These are phyloP conservation scores for Ascochyta viciae-villosae DNA, from an alignment of 2,329 filamentous ascomycete genomes.

Conservation along the genomic window DNA sequence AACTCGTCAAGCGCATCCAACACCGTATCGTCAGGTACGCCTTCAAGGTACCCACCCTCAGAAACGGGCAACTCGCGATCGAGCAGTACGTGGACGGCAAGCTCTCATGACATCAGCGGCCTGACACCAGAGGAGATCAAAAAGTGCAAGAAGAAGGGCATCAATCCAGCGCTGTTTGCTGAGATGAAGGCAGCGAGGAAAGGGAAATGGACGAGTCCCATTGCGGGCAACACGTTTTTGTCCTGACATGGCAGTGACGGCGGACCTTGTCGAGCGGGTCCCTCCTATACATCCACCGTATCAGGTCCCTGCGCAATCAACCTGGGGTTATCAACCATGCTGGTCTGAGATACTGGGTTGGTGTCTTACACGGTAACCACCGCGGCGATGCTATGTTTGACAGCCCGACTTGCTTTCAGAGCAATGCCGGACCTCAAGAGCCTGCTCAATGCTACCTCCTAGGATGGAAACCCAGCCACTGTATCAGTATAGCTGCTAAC, in stretches of 20 bases:
- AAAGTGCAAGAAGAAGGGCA: slow-evolving; percentile 56
- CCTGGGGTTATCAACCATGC: not conserved
- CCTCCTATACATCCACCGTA: not conserved
- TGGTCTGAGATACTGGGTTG: not conserved
- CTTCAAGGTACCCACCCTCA: slow-evolving; percentile 18
- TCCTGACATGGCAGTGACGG: slow-evolving; percentile 1
- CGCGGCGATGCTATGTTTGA: not conserved
- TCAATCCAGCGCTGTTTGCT: slow-evolving; percentile 55
- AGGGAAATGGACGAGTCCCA: slow-evolving; percentile 47
- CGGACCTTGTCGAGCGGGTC: not conserved
- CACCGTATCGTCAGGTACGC: slow-evolving; percentile 31
- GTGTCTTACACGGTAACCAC: not conserved
- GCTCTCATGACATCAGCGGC: slow-evolving; percentile 48
- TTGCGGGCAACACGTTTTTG: slow-evolving; percentile 45
- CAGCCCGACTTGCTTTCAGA: not conserved
- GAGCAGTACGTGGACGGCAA: slow-evolving; percentile 50
- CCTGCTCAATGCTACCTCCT: too few relatives aligned
- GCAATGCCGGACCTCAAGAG: not conserved
- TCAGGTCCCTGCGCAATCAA: not conserved
- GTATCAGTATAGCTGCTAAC: not conserved
- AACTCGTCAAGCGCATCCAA: slow-evolving; percentile 31
- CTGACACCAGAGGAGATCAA: slow-evolving; percentile 52
- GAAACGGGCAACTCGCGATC: slow-evolving; percentile 25
- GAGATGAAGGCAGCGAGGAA: slow-evolving; percentile 57
- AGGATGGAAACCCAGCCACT: not conserved